Percentiles rank a stretch among this genome's conserved stretches.
Evolutionary conservation across 1,284 basidiomycete species (phyloP).

Genomic region (Heterobasidion parviporum): DNA sequence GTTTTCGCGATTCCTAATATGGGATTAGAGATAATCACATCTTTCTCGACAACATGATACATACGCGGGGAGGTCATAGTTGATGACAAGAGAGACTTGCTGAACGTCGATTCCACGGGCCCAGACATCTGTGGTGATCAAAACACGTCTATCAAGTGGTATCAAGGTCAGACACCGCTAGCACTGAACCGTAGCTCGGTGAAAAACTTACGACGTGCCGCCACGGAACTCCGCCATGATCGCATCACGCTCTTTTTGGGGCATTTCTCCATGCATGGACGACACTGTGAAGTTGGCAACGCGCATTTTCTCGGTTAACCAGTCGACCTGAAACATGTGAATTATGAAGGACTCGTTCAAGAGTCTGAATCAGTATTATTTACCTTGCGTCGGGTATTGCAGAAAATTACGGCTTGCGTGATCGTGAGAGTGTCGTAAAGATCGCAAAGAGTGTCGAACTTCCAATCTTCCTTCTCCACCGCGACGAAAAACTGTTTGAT

Average conservation of each 20-base stretch:
- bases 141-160: constrained; percentile 58
- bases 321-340: constrained; percentile 71
- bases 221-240: constrained; percentile 99
- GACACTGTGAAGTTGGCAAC: constrained; percentile 95
- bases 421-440: constrained; percentile 98
- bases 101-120: constrained; percentile 98
- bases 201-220: constrained; percentile 72
- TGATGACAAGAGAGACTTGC: constrained; percentile 97
- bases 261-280: constrained; percentile 99
- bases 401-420: constrained; percentile 99
- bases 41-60: constrained; percentile 15
- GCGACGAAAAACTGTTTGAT: constrained; percentile 99
- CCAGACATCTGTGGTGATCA: constrained; percentile 98
- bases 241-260: constrained; percentile 95
- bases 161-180: background rate
- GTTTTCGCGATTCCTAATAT: constrained; percentile 87
- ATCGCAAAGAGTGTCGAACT: constrained; percentile 98
- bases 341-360: too few relatives aligned
- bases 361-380: constrained; percentile 8
- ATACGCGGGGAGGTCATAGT: constrained; percentile 93
- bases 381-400: constrained; percentile 96
- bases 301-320: constrained; percentile 98
- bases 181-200: background rate
- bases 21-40: background rate
- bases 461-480: constrained; percentile 99